A percentile compares a stretch with the other conserved stretches of the same genome.
Conservation (phyloP, 305 asterid genomes). For the Fraxinus dipetala region DNA sequence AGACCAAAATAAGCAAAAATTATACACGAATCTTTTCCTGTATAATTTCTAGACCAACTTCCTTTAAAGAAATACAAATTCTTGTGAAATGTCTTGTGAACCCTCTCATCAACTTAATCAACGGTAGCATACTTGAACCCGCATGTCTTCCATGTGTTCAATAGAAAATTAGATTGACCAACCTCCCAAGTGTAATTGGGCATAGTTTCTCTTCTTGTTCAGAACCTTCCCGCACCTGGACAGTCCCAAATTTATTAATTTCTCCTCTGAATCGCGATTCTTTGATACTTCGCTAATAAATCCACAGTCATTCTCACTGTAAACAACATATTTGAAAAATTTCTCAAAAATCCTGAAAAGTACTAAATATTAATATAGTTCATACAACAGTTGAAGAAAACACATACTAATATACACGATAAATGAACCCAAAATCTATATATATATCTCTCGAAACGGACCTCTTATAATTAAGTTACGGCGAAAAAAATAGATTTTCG, state of each 20-base stretch:
- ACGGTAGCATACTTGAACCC: constrained; percentile 70
- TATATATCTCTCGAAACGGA: not conserved
- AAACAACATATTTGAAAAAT: not conserved
- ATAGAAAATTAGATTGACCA: constrained; percentile 69
- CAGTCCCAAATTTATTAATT: constrained; percentile 20
- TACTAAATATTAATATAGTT: not conserved
- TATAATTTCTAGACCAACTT: not conserved
- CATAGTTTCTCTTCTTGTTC: constrained; percentile 64
- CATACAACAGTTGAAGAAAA: not conserved
- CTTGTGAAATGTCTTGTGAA: constrained; percentile 72
- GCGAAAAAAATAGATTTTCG: not conserved
- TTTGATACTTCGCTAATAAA: constrained; percentile 23
- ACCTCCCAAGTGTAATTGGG: constrained; percentile 59
- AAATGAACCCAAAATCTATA: not conserved
- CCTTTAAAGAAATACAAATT: constrained; percentile 67
- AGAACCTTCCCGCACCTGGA: constrained; percentile 34
- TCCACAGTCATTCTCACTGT: constrained; percentile 34
- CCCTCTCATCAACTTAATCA: constrained; percentile 57
- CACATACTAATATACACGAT: not conserved
- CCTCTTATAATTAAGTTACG: not conserved
- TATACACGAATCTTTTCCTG: not conserved
- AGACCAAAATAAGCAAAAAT: not conserved
- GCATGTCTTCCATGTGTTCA: constrained; percentile 52
- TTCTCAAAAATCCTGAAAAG: not conserved
- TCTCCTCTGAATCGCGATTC: constrained; percentile 20